phyloP scores from a whole-genome alignment of 306 rosid species.

The Amphicarpaea edgeworthii region DNA sequence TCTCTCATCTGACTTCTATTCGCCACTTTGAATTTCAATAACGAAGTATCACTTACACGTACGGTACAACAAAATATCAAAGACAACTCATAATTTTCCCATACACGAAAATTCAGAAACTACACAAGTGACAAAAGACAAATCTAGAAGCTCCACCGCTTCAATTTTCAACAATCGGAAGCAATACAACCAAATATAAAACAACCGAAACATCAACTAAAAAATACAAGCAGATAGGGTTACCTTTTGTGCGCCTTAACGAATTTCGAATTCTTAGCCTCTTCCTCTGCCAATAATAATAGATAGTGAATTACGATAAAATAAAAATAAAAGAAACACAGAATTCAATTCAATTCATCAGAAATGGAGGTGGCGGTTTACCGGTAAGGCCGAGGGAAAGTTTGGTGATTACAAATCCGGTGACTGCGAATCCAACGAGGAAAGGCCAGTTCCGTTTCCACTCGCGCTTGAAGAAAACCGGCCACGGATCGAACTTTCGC shows the following conservation, averaged over 20 bases:
- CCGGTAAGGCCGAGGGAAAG: conserved; percentile 66
- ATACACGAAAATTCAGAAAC: background rate
- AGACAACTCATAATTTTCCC: background rate
- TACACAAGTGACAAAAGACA: background rate
- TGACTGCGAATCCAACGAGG: conserved; percentile 72
- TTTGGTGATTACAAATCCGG: conserved; percentile 67
- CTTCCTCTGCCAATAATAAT: conserved; percentile 41
- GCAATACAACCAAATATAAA: background rate
- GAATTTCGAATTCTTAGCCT: conserved; percentile 42
- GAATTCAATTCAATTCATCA: background rate
- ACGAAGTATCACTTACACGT: background rate
- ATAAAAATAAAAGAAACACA: background rate
- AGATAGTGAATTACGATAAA: background rate
- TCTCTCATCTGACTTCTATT: background rate
- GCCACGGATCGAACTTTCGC: conserved; percentile 79
- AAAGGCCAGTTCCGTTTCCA: conserved; percentile 85
- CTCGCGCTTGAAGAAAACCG: conserved; percentile 79
- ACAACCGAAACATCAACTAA: background rate
- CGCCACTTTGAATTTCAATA: background rate
- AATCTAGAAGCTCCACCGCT: background rate
- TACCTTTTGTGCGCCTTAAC: conserved; percentile 45
- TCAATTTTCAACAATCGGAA: conserved; percentile 8
- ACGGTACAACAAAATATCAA: background rate
- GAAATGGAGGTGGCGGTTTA: conserved; percentile 14
- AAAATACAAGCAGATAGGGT: background rate